Evolutionary conservation across 2,329 filamentous ascomycete species (phyloP), one percentile per base, ranked within the genome.

Genomic region (Cladosporium sp.): DNA sequence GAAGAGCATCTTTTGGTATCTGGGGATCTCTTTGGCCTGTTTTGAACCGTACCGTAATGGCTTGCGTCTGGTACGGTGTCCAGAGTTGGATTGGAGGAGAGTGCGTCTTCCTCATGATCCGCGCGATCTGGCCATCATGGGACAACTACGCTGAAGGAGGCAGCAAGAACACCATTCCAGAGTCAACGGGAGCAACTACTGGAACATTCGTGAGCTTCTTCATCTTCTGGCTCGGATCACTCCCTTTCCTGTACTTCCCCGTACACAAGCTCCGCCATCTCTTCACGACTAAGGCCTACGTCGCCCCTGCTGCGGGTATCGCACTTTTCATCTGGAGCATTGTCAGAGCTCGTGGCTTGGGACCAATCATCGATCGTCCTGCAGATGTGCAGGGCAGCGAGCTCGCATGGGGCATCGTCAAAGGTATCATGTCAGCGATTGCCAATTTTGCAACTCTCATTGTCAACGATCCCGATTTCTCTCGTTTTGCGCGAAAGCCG

Each of bases 1-100:
- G 82, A 0, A 82, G 85, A 57, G 83, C 84, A 2, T 82, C 80
- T 58, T 87, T 84, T 79, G 85, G 85, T 93, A 35, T 96, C 65
- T 97, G 91, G 91, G 93, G 93, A 1, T 89, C 88, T 31, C 79
- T 96, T 61, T 96, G 93, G 93, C 92, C 93, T 0, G 88, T 96
- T 0, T 89, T 96, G 70, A 96, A 96, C 74, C 87, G 93, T 50
- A 91, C 91, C n/a, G 91, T 88, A 7, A 93, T 96, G 85, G 89
- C 91, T 1, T 93, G 91, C 71, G 87, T 96, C 68, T 96, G 92
- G 92, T 94, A 93, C 69, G 91, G 91, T 59, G 91, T 96, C 29
- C 91, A 95, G 76, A 80, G 86, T 6, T 97, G 92, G 81, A 96
- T 96, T 69, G 93, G 93, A 71, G 85, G 85, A 72, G 67, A 69